Evolutionary conservation across 1,139 yeast species (phyloP).

Genomic region (Lodderomyces jiufengensis): DNA sequence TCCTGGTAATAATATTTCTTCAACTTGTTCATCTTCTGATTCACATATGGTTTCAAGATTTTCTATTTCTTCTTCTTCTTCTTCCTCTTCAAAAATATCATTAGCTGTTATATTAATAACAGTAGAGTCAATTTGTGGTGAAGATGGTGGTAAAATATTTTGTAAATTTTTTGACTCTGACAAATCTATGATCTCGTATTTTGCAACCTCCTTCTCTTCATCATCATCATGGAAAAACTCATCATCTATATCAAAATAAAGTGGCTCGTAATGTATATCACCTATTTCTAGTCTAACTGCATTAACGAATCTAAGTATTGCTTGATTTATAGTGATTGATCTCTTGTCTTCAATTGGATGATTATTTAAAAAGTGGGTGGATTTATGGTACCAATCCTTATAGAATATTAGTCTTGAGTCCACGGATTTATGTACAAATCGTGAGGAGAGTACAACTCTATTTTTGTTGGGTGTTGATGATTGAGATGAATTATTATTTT

Average conservation of each 20-base stretch:
- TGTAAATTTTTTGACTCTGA: conserved; percentile 5
- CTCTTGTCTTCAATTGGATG: conserved; percentile 6
- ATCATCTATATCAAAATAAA: conserved; percentile 24
- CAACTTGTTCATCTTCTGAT: no score
- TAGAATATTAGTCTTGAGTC: conserved; percentile 29
- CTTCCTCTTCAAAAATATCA: conserved; percentile 6
- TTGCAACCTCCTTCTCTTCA: not conserved
- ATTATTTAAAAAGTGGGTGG: conserved; percentile 20
- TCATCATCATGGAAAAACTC: conserved; percentile 12
- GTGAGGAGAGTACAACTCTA: conserved; percentile 20
- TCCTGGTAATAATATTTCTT: not conserved
- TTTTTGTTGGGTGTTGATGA: conserved; percentile 11
- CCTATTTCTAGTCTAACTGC: conserved; percentile 20
- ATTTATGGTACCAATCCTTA: conserved; percentile 36
- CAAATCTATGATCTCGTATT: conserved; percentile 9
- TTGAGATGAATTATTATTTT: no score
- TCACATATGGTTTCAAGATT: not conserved
- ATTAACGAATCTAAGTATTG: conserved; percentile 19
- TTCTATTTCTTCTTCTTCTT: conserved; percentile 16
- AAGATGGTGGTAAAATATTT: conserved; percentile 7
- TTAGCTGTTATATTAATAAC: conserved; percentile 7
- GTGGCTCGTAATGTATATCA: conserved; percentile 13
- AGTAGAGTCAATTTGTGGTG: conserved; percentile 11
- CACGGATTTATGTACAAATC: conserved; percentile 13
- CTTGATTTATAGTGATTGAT: conserved; percentile 9